A percentile compares a stretch with the other conserved stretches of the same genome.
phyloP scores from a whole-genome alignment of 2,329 filamentous ascomycete genomes.

The Raffaelea arxii region DNA sequence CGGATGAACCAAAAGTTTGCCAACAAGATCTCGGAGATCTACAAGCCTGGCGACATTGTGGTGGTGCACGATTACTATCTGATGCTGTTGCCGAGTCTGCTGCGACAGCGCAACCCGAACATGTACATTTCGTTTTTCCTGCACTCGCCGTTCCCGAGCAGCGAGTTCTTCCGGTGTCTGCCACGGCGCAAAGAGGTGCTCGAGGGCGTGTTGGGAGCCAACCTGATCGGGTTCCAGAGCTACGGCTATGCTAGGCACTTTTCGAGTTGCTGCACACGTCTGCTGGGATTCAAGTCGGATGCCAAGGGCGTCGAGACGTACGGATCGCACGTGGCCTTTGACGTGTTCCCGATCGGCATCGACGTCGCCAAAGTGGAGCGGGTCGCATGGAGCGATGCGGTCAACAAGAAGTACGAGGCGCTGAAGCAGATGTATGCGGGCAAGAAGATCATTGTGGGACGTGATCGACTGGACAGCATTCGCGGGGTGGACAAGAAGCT shows the following conservation, averaged over 20 bases:
- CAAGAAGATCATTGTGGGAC: constrained; percentile 90
- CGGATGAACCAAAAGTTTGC: constrained; percentile 89
- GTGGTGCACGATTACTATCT: constrained; percentile 93
- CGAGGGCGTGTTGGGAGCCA: constrained; percentile 80
- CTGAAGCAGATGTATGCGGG: constrained; percentile 72
- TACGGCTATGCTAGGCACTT: constrained; percentile 95
- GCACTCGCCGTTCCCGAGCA: constrained; percentile 90
- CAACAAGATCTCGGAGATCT: constrained; percentile 76
- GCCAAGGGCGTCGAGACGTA: constrained; percentile 80
- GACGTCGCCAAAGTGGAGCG: constrained; percentile 72
- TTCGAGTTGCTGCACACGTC: constrained; percentile 82
- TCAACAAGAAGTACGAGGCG: constrained; percentile 61
- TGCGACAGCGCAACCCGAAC: constrained; percentile 76
- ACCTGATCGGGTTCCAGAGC: constrained; percentile 91
- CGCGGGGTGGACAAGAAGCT: constrained; percentile 93
- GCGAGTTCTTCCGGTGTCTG: constrained; percentile 86
- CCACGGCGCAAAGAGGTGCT: constrained; percentile 82
- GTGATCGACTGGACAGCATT: constrained; percentile 87
- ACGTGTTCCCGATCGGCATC: constrained; percentile 91
- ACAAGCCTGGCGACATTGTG: constrained; percentile 87
- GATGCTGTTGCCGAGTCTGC: constrained; percentile 76
- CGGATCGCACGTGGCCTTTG: constrained; percentile 79
- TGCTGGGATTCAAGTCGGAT: constrained; percentile 84
- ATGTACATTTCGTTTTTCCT: constrained; percentile 94
- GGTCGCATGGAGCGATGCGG: constrained; percentile 60